These are phyloP conservation scores for Phytophthora cactorum DNA, from an alignment of 352 stramenopile species.

Conservation along the genomic window DNA sequence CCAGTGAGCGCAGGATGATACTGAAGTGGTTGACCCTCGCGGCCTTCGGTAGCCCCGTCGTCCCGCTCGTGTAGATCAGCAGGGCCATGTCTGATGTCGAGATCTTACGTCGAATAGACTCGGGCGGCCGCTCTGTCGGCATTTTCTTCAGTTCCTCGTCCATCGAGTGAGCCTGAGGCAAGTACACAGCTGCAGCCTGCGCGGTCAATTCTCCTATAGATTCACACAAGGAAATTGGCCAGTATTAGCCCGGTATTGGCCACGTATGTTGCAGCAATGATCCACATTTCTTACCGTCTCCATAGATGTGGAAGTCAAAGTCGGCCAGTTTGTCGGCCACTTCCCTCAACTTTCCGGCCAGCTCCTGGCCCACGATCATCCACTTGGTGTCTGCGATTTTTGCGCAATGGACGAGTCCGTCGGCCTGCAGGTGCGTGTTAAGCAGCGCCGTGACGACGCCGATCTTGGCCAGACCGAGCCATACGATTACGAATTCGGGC, in stretches of 20 bases:
- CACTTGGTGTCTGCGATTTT: conserved; percentile 63
- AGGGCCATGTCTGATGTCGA: conserved; percentile 67
- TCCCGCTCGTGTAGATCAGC: conserved; percentile 90
- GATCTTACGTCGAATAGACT: conserved; percentile 41
- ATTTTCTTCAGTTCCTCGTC: conserved; percentile 44
- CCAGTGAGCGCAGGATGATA: conserved; percentile 65
- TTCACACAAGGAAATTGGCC: conserved; percentile 1
- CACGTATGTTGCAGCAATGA: not conserved
- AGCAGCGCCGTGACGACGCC: conserved; percentile 86
- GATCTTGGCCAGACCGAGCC: conserved; percentile 86
- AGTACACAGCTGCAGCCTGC: conserved; percentile 12
- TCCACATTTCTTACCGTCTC: conserved; percentile 40
- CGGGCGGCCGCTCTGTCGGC: conserved; percentile 31
- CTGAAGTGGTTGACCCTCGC: conserved; percentile 79
- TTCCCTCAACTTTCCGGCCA: conserved; percentile 50
- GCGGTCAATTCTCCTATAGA: conserved; percentile 26
- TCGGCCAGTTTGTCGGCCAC: conserved; percentile 43
- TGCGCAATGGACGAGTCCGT: conserved; percentile 80
- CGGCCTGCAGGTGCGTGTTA: conserved; percentile 77
- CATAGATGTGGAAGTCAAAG: conserved; percentile 61
- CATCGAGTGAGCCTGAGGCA: conserved; percentile 53
- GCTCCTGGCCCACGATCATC: conserved; percentile 74
- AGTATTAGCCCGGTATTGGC: conserved; percentile 2
- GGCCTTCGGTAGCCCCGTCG: conserved; percentile 83
- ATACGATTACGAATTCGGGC: conserved; percentile 82